Evolutionary conservation across 1,139 yeast genomes (phyloP).

Genomic region (Blastobotrys niveus): DNA sequence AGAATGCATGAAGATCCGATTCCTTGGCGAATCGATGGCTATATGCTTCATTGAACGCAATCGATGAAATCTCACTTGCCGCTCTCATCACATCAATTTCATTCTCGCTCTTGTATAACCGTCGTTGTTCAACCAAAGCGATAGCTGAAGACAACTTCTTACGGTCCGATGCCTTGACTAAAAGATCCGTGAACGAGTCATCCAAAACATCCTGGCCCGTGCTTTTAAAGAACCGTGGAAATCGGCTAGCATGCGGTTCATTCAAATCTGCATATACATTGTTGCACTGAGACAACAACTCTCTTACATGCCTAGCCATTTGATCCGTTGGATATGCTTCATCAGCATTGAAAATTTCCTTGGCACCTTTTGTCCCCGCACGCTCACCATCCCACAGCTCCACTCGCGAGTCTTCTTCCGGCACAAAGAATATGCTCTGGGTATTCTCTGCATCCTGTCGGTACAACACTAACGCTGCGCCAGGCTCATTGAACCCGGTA

Average conservation of each 20-base stretch:
- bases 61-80: conserved; percentile 76
- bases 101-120: conserved; percentile 67
- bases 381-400: conserved; percentile 96
- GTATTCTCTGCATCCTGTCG: conserved; percentile 51
- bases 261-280: conserved; percentile 29
- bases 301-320: conserved; percentile 20
- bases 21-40: conserved; percentile 57
- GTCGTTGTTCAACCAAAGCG: conserved; percentile 47
- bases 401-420: conserved; percentile 65
- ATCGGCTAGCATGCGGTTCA: conserved; percentile 14
- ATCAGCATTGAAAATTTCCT: conserved; percentile 83
- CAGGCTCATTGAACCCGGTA: conserved; percentile 93
- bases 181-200: conserved; percentile 13
- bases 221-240: conserved; percentile 19
- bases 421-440: conserved; percentile 61
- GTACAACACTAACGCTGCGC: conserved; percentile 70
- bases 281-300: conserved; percentile 23
- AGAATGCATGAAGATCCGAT: conserved; percentile 68
- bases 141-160: conserved; percentile 21
- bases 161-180: conserved; percentile 14
- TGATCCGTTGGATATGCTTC: conserved; percentile 49
- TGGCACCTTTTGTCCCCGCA: conserved; percentile 79
- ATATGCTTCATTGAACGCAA: conserved; percentile 79
- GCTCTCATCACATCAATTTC: conserved; percentile 75
- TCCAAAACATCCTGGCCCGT: conserved; percentile 13